Conservation (phyloP, 768 basidiomycete genomes). For the Podaxis carcinomalis region DNA sequence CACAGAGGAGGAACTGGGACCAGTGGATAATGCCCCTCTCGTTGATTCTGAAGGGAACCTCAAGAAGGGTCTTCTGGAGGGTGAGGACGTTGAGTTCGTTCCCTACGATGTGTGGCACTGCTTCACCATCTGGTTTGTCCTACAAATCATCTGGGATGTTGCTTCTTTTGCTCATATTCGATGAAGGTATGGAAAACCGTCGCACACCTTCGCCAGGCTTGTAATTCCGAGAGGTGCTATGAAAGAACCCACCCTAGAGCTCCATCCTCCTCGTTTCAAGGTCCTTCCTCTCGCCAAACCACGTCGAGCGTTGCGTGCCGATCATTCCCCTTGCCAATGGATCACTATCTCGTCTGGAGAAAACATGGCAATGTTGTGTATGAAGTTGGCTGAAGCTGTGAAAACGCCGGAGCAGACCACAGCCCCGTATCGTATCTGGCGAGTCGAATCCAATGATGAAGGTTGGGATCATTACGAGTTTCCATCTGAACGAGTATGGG, state of each 20-base stretch:
- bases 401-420: conserved; percentile 23
- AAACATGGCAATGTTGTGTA: conserved; percentile 39
- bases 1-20: conserved; percentile 59
- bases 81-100: conserved; percentile 70
- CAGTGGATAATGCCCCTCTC: conserved; percentile 72
- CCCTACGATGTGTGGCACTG: conserved; percentile 68
- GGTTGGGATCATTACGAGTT: conserved; percentile 32
- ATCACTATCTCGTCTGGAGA: conserved; percentile 50
- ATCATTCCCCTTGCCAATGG: conserved; percentile 26
- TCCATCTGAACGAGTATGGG: conserved; percentile 25
- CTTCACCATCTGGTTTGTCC: conserved; percentile 64
- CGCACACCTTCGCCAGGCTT: conserved; percentile 54
- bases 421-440: conserved; percentile 61
- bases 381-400: conserved; percentile 35
- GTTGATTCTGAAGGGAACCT: conserved; percentile 52
- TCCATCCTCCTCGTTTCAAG: conserved; percentile 63
- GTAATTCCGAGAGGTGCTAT: conserved; percentile 58
- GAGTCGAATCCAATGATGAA: conserved; percentile 36
- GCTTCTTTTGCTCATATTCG: conserved; percentile 3
- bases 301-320: conserved; percentile 17
- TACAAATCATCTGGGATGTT: conserved; percentile 9
- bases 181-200: conserved; percentile 67
- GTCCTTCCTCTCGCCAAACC: conserved; percentile 44
- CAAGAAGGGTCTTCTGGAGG: conserved; percentile 44
- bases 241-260: conserved; percentile 57